Conservation (phyloP, 2,329 filamentous ascomycete genomes). For the Ophiocordyceps unilateralis region DNA sequence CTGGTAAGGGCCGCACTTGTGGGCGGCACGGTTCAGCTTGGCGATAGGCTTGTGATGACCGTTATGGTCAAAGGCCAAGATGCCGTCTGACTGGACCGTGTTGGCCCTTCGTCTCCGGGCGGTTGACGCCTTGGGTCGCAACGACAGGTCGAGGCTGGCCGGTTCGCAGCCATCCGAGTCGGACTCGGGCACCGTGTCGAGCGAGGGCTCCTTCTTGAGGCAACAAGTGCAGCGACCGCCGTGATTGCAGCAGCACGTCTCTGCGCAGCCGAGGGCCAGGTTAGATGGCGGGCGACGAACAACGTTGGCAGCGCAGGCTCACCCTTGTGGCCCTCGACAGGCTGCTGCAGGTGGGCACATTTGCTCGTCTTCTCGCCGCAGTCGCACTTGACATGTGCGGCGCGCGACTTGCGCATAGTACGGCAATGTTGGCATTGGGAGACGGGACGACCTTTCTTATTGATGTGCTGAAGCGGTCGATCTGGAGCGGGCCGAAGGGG, state of each 20-base stretch:
- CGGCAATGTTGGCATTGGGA: slow-evolving; percentile 98
- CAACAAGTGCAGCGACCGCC: slow-evolving; percentile 49
- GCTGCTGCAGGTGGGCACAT: slow-evolving; percentile 41
- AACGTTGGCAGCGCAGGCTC: slow-evolving; percentile 14
- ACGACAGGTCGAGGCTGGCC: slow-evolving; percentile 10
- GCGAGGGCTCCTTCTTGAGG: slow-evolving; percentile 40
- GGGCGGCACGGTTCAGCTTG: slow-evolving; percentile 41
- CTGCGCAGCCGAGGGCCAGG: slow-evolving; percentile 18
- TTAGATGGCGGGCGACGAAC: slow-evolving; percentile 3
- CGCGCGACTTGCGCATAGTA: slow-evolving; percentile 85
- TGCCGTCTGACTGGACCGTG: slow-evolving; percentile 42
- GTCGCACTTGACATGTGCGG: slow-evolving; percentile 90
- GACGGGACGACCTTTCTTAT: slow-evolving; percentile 92
- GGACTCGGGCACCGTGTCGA: slow-evolving; percentile 48
- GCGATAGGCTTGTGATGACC: slow-evolving; percentile 46
- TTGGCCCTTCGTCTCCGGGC: slow-evolving; percentile 36
- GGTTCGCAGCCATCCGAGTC: slow-evolving; percentile 33
- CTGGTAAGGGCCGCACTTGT: slow-evolving; percentile 45
- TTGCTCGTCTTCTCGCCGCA: slow-evolving; percentile 83
- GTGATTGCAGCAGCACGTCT: slow-evolving; percentile 55
- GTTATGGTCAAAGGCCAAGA: slow-evolving; percentile 43
- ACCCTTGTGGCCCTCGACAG: slow-evolving; percentile 42
- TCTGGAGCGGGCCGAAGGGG: slow-evolving; percentile 32
- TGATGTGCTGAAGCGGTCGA: slow-evolving; percentile 82
- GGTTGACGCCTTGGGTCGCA: slow-evolving; percentile 23